Conservation (phyloP, 164 flowering plant species). For the Annona squamosa region DNA sequence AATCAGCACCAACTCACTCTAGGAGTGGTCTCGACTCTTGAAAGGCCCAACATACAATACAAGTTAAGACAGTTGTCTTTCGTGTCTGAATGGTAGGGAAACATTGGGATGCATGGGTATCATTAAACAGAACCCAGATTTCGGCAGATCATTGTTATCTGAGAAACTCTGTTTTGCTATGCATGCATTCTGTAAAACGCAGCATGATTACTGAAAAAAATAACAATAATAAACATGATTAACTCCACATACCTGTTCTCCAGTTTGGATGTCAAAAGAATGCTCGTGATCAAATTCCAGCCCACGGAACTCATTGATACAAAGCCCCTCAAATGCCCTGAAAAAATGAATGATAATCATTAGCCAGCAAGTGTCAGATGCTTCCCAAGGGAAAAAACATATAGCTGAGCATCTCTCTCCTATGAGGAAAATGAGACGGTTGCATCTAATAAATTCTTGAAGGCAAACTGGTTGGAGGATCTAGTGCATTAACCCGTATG, state of each 20-base stretch:
- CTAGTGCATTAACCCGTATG: background rate
- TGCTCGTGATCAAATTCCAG: slow-evolving; percentile 80
- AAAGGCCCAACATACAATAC: no score
- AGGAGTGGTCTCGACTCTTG: no score
- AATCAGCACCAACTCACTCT: no score
- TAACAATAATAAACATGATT: no score
- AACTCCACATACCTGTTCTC: slow-evolving; percentile 68
- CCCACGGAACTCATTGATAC: slow-evolving; percentile 84
- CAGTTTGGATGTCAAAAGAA: slow-evolving; percentile 72
- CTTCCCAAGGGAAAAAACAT: background rate
- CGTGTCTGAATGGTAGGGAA: no score
- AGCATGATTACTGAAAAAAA: background rate
- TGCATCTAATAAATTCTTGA: background rate
- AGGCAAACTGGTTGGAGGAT: background rate
- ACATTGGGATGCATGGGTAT: no score
- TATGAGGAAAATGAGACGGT: background rate
- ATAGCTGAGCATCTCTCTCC: background rate
- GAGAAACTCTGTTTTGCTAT: background rate
- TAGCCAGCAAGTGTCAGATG: background rate
- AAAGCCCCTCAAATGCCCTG: slow-evolving; percentile 99
- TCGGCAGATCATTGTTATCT: no score
- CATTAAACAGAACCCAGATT: no score
- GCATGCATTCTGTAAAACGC: background rate
- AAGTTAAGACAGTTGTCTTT: no score
- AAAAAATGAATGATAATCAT: background rate